phyloP scores from a whole-genome alignment of 345 rosid species.

The Lumnitzera littorea region DNA sequence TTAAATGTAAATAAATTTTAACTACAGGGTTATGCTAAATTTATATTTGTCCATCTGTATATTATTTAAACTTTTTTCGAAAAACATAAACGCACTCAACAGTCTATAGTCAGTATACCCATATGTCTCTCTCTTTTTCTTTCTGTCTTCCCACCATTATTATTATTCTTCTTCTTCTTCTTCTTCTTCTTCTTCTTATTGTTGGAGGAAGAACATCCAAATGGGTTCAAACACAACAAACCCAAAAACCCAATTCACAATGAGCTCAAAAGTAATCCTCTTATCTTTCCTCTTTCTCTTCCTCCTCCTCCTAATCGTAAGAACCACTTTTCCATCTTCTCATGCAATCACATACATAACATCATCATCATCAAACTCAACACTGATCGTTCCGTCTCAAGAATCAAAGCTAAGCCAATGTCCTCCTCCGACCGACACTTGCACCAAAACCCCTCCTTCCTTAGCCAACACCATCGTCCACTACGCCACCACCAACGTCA shows the following conservation, averaged over 20 bases:
- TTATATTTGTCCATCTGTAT: too few relatives aligned
- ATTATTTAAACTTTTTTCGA: too few relatives aligned
- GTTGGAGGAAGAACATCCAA: background rate
- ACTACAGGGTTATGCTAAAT: too few relatives aligned
- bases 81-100: too few relatives aligned
- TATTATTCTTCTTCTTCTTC: too few relatives aligned
- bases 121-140: background rate
- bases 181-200: too few relatives aligned
- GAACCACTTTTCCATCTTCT: slow-evolving; percentile 36
- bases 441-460: slow-evolving; percentile 57
- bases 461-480: slow-evolving; percentile 66
- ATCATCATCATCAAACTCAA: background rate
- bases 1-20: too few relatives aligned
- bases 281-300: slow-evolving; percentile 29
- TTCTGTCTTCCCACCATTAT: background rate
- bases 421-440: slow-evolving; percentile 24
- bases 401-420: background rate
- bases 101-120: too few relatives aligned
- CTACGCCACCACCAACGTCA: slow-evolving; percentile 65
- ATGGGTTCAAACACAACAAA: slow-evolving; percentile 5
- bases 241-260: slow-evolving; percentile 18
- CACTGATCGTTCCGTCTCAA: slow-evolving; percentile 1
- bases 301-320: slow-evolving; percentile 34
- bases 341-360: slow-evolving; percentile 15
- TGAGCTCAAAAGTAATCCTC: slow-evolving; percentile 31